Base-by-base conservation (phyloP, 164 flowering plant species). In the Sedum album region DNA sequence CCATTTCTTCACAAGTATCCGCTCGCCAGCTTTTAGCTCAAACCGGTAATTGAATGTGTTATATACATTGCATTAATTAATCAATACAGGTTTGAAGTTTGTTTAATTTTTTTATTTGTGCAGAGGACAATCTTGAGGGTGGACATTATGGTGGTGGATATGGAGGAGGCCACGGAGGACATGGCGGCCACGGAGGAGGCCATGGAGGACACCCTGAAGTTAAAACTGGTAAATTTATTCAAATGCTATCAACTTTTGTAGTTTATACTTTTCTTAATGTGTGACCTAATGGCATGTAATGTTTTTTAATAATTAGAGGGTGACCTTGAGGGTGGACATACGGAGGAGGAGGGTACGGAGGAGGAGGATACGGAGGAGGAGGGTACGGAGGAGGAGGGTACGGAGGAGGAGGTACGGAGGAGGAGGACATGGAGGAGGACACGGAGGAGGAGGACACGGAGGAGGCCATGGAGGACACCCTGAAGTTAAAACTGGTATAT, bases 1-100 rank as follows among this genome's bases (percentile, higher is more conserved):
- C 67, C 60, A 41, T 71, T 20, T 66, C 66, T 18, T 53, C 69
- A 2, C 60, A 66, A 26, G 69, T 71, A 18, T 71, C 73, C 1
- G 73, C 73, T 31, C 64, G 66, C 17, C 38, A 55, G 25, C 65
- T 36, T 11, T 3, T 28, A 10, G 61, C 17, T 55, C 61, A 55
- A 55, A 25, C 61, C 18, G 17, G 61, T 55, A 55, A 55, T 31
- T 55, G 31, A 26, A 26, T 5, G 26, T 7, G 15, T 25, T 6
- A 53, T 53, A 6, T 23, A 21, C 30, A 53, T n/a, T 5, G 13
- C 4, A 3, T 15, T 8, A 41, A 2, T 2, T 14, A 2, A 14
- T 48, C 23, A 48, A 20, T 11, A 10, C 17, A 42, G 6, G 14
- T 53, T 53, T 2, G 2, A 53, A 23, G 23, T 53, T 53, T 53